Evolutionary conservation across 129 eudicot genomes (phyloP).

Genomic region (Arctium lappa): DNA sequence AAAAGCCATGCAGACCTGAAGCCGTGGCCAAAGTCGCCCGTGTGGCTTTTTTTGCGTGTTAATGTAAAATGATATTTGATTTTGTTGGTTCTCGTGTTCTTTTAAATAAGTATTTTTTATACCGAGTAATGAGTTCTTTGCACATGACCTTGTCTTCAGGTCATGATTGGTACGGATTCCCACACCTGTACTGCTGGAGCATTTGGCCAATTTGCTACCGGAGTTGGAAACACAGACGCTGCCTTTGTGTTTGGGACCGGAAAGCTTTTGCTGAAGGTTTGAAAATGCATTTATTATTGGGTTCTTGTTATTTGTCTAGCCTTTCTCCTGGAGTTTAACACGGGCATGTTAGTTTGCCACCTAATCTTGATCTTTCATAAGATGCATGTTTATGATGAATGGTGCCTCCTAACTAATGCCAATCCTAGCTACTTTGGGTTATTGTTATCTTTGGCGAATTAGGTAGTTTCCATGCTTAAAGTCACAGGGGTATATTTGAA

Average conservation of each 20-base stretch:
- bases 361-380: background rate
- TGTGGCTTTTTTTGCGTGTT: no score
- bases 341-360: background rate
- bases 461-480: background rate
- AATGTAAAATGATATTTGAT: no score
- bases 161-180: conserved; percentile 91
- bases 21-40: no score
- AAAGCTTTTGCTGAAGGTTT: conserved; percentile 75
- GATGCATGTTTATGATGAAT: background rate
- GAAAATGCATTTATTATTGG: background rate
- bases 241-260: conserved; percentile 89
- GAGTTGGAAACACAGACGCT: conserved; percentile 94
- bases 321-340: background rate
- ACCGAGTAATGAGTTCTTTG: background rate
- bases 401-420: background rate
- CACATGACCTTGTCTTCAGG: conserved; percentile 33
- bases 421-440: background rate
- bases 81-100: no score
- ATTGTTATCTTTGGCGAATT: background rate
- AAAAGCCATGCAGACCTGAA: no score
- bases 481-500: no score
- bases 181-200: conserved; percentile 99
- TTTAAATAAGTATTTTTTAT: background rate
- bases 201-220: conserved; percentile 94
- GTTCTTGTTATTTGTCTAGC: background rate